Conservation (phyloP, 75 land plant species). For the Cryptomeria japonica region DNA sequence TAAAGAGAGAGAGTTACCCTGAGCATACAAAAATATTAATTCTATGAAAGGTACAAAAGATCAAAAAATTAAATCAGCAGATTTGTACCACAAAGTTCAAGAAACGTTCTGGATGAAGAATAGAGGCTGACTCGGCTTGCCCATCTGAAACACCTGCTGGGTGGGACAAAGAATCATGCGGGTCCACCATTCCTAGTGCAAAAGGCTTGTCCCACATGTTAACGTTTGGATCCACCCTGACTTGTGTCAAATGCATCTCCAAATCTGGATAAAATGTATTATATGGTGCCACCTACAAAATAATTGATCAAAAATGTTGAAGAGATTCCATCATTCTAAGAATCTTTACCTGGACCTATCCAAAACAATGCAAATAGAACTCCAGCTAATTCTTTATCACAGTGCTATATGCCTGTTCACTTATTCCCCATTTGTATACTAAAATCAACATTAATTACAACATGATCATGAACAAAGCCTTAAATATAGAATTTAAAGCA, state of each 20-base stretch:
- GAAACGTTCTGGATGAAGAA: constrained; percentile 81
- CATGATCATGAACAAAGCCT: neutral
- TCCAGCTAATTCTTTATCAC: neutral
- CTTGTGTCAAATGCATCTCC: constrained; percentile 82
- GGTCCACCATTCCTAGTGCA: constrained; percentile 86
- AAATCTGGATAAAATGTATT: constrained; percentile 88
- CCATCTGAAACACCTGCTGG: constrained; percentile 95
- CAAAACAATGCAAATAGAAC: neutral
- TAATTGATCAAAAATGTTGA: neutral
- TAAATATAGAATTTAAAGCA: neutral
- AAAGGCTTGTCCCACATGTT: constrained; percentile 89
- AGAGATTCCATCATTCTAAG: neutral
- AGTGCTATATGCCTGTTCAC: neutral
- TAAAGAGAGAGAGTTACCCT: neutral
- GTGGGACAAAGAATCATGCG: constrained; percentile 92
- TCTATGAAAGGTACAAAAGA: neutral
- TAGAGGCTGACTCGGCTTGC: constrained; percentile 83
- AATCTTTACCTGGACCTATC: neutral
- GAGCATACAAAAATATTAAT: neutral
- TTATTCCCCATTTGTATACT: neutral
- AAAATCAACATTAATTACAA: neutral
- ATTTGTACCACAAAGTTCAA: constrained; percentile 76
- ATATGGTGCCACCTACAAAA: constrained; percentile 86
- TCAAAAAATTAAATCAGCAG: neutral
- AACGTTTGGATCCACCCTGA: constrained; percentile 66